Evolutionary conservation across 805 yeast species (phyloP), one percentile per base, ranked within the genome.

Genomic region (Cyberlindnera sargentensis): DNA sequence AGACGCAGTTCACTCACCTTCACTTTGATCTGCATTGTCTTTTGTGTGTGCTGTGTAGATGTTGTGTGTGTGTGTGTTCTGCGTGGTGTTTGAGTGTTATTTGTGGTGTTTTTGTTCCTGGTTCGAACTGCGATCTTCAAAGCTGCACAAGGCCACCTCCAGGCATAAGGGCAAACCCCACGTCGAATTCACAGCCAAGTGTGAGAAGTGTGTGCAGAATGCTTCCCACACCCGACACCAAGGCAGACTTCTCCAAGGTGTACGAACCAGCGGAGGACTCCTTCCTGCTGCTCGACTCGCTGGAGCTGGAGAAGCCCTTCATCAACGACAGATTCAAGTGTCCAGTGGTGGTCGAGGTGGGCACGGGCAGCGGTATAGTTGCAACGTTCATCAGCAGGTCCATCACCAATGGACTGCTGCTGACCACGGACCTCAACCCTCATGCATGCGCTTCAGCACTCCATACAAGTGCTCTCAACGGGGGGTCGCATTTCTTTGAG

Each of bases 211-310:
- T 15, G 20, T 15, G 20, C 20, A 15, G 20, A 15, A 89, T 89
- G 96, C 70, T 86, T 4, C 81, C 93, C 5, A 90, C 97, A 0
- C 97, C 98, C 1, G 61, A 63, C 6, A 67, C 84, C 2, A 62
- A 69, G 20, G 72, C 81, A 20, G 83, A 84, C 55, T 76, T 72
- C 48, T 80, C 75, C n/a, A 73, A 72, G 52, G 95, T 91, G 4
- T 93, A 93, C 60, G 99, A 93, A 57, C 98, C 99, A 0, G 77
- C 95, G 0, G 99, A 93, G 55, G 99, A 93, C 66, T 78, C 95
- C 6, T 93, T 83, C 57, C 75, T 91, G 8, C 67, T 93, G 8
- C 63, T 93, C 36, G 99, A 93, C 60, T 71, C 83, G 11, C 68
- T 93, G 38, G 98, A 93, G 55, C 60, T 67, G 34, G 83, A 85